phyloP scores from a whole-genome alignment of 106 monocot genomes.

The Platanthera guangdongensis region DNA sequence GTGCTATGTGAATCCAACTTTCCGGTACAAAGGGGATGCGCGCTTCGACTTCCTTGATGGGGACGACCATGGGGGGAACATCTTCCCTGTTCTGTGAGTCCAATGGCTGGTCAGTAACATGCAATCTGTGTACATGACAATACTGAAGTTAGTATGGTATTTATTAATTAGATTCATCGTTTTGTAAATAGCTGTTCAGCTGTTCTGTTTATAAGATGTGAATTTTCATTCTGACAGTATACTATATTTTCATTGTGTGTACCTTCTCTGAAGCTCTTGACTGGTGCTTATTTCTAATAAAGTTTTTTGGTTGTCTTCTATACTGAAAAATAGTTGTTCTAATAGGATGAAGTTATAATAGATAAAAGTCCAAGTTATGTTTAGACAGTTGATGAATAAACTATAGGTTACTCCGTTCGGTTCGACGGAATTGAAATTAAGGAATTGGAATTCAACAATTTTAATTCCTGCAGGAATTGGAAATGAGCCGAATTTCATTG shows the following conservation, averaged over 20 bases:
- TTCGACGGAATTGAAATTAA: too few species aligned
- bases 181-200: neutral
- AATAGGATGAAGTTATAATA: too few species aligned
- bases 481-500: too few species aligned
- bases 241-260: neutral
- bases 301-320: neutral
- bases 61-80: constrained; percentile 30
- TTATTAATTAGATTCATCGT: neutral
- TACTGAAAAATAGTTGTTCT: neutral
- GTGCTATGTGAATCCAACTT: constrained; percentile 84
- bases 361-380: too few species aligned
- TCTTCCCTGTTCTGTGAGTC: constrained; percentile 37
- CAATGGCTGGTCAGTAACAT: neutral
- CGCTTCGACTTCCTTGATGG: constrained; percentile 40
- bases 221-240: neutral
- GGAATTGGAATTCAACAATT: too few species aligned
- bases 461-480: too few species aligned
- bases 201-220: neutral
- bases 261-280: neutral
- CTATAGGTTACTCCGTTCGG: too few species aligned
- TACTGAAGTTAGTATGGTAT: neutral
- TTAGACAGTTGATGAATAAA: too few species aligned
- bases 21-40: constrained; percentile 63
- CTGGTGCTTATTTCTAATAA: neutral
- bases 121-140: constrained; percentile 2